Percentiles rank a stretch among this genome's conserved stretches.
Conservation (phyloP, 352 stramenopile genomes). For the Thalassiosira mediterranea region DNA sequence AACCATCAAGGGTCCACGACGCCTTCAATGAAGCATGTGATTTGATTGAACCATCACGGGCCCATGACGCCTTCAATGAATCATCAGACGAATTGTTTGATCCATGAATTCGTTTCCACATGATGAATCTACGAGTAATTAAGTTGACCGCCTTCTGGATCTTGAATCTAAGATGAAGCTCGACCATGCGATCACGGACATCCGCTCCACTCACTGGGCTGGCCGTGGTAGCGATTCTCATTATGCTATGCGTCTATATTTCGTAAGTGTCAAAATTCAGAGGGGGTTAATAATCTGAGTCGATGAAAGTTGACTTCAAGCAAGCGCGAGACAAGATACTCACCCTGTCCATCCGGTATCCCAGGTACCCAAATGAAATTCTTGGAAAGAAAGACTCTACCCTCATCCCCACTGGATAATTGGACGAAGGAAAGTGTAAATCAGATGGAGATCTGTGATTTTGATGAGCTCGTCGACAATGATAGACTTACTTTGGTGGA, state of each 20-base stretch:
- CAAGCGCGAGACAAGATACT: no score
- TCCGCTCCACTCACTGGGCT: slow-evolving; percentile 52
- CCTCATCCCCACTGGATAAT: slow-evolving; percentile 36
- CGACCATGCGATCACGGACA: slow-evolving; percentile 47
- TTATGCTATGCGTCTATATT: slow-evolving; percentile 45
- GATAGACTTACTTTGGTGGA: no score
- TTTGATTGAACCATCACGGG: no score
- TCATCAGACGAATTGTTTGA: no score
- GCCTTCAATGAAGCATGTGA: no score
- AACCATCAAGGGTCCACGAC: no score
- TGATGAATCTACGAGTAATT: slow-evolving; percentile 1
- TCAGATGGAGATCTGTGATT: neutral
- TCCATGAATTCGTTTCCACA: slow-evolving; percentile 5
- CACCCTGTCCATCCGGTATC: slow-evolving; percentile 59
- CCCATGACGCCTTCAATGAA: no score
- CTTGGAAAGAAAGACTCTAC: slow-evolving; percentile 50
- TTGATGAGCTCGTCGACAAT: neutral
- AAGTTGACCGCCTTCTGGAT: slow-evolving; percentile 12
- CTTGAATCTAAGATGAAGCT: slow-evolving; percentile 26
- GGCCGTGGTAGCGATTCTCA: slow-evolving; percentile 63
- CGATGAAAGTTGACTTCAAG: no score
- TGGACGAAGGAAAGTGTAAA: neutral
- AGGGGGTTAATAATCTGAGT: no score
- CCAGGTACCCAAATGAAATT: slow-evolving; percentile 47
- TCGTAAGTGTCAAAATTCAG: no score